Conservation (phyloP, 176 grass and related monocot species). For the Rhynchospora breviuscula region DNA sequence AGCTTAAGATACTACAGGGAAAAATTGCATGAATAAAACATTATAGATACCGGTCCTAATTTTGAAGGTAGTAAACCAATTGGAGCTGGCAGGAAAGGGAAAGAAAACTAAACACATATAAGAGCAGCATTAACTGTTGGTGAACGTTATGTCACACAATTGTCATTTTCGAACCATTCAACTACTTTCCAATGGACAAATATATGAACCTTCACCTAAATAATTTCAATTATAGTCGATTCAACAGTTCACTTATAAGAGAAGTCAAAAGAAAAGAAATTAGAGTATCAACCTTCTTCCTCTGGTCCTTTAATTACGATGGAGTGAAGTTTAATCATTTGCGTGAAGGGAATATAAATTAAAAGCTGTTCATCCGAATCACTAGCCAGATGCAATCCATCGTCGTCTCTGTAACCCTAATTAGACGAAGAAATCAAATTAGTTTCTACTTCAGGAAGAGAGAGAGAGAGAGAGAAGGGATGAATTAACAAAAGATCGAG, state of each 20-base stretch:
- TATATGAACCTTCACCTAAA: not conserved
- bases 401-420: conserved; percentile 75
- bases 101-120: not conserved
- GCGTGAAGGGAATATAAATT: conserved; percentile 83
- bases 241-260: not conserved
- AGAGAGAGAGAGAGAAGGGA: not conserved
- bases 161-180: not conserved
- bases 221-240: not conserved
- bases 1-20: not conserved
- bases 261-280: not conserved
- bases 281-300: conserved; percentile 60
- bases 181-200: not conserved
- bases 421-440: conserved; percentile 6
- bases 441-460: not conserved
- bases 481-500: not conserved
- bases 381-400: conserved; percentile 73
- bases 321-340: conserved; percentile 87
- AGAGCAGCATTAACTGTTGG: not conserved
- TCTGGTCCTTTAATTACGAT: conserved; percentile 65
- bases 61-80: not conserved
- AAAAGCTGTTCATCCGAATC: conserved; percentile 84
- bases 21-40: not conserved
- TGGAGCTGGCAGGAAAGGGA: not conserved
- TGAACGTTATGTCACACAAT: not conserved
- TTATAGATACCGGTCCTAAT: not conserved